A percentile compares a stretch with the other conserved stretches of the same genome.
Conservation (phyloP, 108 stramenopile genomes). For the Conticribra weissflogii region DNA sequence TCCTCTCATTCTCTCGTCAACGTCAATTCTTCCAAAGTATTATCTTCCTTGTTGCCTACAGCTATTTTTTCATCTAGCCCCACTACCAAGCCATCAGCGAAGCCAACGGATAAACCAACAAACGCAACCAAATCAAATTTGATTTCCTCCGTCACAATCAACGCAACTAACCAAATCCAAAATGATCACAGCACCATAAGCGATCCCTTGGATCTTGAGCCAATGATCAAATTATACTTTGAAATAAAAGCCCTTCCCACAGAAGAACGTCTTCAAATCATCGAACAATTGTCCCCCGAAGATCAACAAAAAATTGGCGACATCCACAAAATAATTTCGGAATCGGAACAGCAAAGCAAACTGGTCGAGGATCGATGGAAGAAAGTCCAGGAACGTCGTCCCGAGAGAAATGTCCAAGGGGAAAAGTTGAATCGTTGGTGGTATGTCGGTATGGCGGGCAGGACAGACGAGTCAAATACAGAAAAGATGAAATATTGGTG, state of each 20-base stretch:
- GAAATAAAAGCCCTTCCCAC: background rate
- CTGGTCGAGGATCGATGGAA: background rate
- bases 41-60: too few relatives aligned
- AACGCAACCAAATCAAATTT: too few relatives aligned
- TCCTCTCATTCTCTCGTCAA: too few relatives aligned
- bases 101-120: too few relatives aligned
- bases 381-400: background rate
- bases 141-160: background rate
- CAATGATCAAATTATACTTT: background rate
- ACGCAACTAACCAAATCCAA: background rate
- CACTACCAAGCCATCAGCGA: too few relatives aligned
- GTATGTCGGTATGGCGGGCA: too few relatives aligned
- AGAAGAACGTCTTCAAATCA: background rate
- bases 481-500: conserved; percentile 19
- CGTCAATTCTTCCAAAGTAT: too few relatives aligned
- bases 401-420: background rate
- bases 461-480: background rate
- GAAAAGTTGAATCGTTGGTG: background rate
- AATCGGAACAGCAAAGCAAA: background rate
- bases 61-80: too few relatives aligned
- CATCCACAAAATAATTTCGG: background rate
- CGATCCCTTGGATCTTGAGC: background rate
- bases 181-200: background rate
- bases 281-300: background rate
- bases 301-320: background rate